These are phyloP conservation scores for Talaromyces islandicus DNA, from an alignment of 2,329 filamentous ascomycete genomes.

Conservation along the genomic window DNA sequence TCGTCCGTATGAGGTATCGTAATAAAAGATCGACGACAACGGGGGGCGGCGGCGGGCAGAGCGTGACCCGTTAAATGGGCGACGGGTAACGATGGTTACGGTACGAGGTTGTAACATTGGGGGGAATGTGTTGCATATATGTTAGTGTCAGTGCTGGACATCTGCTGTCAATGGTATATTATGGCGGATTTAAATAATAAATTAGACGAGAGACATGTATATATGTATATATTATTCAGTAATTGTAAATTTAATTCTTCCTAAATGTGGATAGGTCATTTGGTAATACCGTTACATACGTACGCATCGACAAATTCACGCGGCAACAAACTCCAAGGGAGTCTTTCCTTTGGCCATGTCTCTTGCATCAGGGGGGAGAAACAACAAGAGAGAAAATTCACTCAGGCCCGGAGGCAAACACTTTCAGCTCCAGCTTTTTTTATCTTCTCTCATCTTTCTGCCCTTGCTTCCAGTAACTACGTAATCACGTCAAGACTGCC, in stretches of 20 bases:
- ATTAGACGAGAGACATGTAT: background rate
- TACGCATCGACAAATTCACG: background rate
- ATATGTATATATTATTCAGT: background rate
- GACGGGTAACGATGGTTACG: background rate
- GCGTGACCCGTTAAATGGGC: no score
- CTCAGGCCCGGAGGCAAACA: slow-evolving; percentile 1
- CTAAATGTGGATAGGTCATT: no score
- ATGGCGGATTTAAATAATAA: background rate
- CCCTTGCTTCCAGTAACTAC: background rate
- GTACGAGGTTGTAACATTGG: background rate
- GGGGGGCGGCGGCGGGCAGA: background rate
- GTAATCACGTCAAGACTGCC: background rate
- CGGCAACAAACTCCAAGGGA: background rate
- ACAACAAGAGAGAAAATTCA: background rate
- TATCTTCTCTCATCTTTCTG: slow-evolving; percentile 4
- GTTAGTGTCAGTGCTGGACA: no score
- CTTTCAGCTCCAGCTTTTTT: slow-evolving; percentile 4
- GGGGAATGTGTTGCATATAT: no score
- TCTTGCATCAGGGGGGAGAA: slow-evolving; percentile 8
- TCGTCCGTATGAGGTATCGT: background rate
- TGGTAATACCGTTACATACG: background rate
- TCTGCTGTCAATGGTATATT: background rate
- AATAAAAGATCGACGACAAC: background rate
- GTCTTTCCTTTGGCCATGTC: background rate
- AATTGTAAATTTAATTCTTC: no score